These are phyloP conservation scores for Trichoderma parareesei DNA, from an alignment of 495 filamentous ascomycete genomes.

Conservation along the genomic window DNA sequence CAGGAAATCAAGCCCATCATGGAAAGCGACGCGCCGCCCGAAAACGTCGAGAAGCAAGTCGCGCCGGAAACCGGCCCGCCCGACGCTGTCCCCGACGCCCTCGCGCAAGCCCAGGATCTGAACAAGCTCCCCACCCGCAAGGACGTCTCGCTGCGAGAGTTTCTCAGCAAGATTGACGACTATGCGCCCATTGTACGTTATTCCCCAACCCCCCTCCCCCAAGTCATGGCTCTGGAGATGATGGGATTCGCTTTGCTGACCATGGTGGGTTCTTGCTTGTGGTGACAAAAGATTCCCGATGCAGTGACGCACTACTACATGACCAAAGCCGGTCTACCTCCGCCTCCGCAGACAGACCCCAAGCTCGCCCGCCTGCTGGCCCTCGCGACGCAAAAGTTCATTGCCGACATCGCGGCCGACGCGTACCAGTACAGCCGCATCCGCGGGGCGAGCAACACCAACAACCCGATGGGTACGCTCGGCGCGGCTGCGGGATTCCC, in stretches of 20 bases:
- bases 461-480: constrained; percentile 80
- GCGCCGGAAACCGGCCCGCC: not conserved
- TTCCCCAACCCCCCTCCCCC: too few relatives aligned
- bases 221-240: not conserved
- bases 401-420: constrained; percentile 94
- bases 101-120: not conserved
- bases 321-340: constrained; percentile 85
- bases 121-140: constrained; percentile 60
- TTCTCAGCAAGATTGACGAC: constrained; percentile 93
- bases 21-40: constrained; percentile 7
- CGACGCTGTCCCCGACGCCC: not conserved
- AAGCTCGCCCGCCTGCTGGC: constrained; percentile 88
- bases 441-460: constrained; percentile 76
- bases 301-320: constrained; percentile 98
- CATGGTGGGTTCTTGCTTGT: not conserved
- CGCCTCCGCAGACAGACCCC: constrained; percentile 75
- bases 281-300: constrained; percentile 70
- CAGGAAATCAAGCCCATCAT: not conserved
- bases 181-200: constrained; percentile 86
- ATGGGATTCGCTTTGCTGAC: constrained; percentile 18
- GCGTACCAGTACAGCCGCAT: constrained; percentile 97
- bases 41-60: constrained; percentile 6
- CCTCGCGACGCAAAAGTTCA: constrained; percentile 94
- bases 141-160: constrained; percentile 83
- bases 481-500: constrained; percentile 69